Evolutionary conservation across 306 rosid genomes (phyloP), one percentile per base, ranked within the genome.

Genomic region (Cyamopsis tetragonoloba): DNA sequence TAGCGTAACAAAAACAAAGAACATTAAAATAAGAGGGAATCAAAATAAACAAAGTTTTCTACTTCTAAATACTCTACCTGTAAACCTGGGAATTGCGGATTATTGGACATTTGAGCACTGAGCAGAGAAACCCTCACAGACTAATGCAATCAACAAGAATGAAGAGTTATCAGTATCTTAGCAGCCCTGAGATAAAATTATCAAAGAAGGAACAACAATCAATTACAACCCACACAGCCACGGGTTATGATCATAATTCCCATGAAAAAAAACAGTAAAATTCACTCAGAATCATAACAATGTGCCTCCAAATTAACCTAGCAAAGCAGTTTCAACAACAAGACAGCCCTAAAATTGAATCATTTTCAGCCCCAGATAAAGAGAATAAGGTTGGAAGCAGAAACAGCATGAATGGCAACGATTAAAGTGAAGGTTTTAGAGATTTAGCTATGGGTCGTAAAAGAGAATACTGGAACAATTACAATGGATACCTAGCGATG

Each of bases 61-160:
- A 51, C 51, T 65, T 60, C 47, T 30, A 34, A 44, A 44, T 19
- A 68, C 12, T 14, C 28, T 86, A 91, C 96, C 95, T 89, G 93
- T 66, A 84, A 73, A 35, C 93, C 93, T 0, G 96, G 88, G 85
- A 54, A 87, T 61, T 82, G 95, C 47, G 90, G 95, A 78, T 89
- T 86, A 78, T 87, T 88, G 66, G 91, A 84, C 96, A 89, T 91
- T 80, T 66, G 19, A 35, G 23, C 64, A 66, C 81, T 66, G 19
- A 35, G 23, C 64, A 66, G 49, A 67, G 42, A 64, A 62, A 4
- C 27, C 80, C 75, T 79, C 80, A 74, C 76, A 80, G 54, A 24
- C 66, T 26, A 77, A 43, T 62, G 70, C 74, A 82, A 69, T 38
- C 74, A 84, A 63, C 68, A 72, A 58, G 37, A 38, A 22, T 35